Percentiles rank a stretch among this genome's conserved stretches.
Evolutionary conservation across 2,329 filamentous ascomycete genomes (phyloP).

Genomic region (Aspergillus awamori): DNA sequence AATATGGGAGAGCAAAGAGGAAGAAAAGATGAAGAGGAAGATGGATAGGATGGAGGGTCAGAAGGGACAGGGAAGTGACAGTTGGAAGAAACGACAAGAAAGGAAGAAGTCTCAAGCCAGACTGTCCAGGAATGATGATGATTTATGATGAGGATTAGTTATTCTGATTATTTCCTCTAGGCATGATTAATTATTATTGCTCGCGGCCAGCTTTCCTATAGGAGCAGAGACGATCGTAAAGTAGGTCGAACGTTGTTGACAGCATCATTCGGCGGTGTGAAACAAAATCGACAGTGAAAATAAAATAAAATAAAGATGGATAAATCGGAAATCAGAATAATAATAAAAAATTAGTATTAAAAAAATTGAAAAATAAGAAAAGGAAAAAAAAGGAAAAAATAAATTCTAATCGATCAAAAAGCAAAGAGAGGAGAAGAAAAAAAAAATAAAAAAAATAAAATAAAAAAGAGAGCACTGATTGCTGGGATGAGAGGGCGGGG

Average conservation of each 20-base stretch:
- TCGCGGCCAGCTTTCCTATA: not conserved
- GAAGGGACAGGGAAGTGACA: not conserved
- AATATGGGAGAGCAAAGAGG: not conserved
- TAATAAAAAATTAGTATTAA: not conserved
- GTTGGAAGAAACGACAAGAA: not conserved
- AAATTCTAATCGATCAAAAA: not conserved
- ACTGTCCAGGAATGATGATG: not conserved
- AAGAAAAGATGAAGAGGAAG: slow-evolving; percentile 6
- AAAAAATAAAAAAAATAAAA: slow-evolving; percentile 2
- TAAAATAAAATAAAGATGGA: not conserved
- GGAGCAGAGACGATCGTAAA: not conserved
- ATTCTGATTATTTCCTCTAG: no score
- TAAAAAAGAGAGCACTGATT: not conserved
- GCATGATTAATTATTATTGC: slow-evolving; percentile 5
- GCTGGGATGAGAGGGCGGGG: not conserved
- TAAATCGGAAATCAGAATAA: not conserved
- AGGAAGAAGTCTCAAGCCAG: not conserved
- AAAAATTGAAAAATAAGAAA: not conserved
- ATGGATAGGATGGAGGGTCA: not conserved
- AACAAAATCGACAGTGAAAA: not conserved
- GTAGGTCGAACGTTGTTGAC: not conserved
- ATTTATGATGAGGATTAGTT: not conserved
- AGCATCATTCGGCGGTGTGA: not conserved
- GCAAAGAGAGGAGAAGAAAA: no score
- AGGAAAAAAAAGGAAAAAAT: not conserved